These are phyloP conservation scores for Pholiota molesta DNA, from an alignment of 768 basidiomycete genomes.

Conservation along the genomic window DNA sequence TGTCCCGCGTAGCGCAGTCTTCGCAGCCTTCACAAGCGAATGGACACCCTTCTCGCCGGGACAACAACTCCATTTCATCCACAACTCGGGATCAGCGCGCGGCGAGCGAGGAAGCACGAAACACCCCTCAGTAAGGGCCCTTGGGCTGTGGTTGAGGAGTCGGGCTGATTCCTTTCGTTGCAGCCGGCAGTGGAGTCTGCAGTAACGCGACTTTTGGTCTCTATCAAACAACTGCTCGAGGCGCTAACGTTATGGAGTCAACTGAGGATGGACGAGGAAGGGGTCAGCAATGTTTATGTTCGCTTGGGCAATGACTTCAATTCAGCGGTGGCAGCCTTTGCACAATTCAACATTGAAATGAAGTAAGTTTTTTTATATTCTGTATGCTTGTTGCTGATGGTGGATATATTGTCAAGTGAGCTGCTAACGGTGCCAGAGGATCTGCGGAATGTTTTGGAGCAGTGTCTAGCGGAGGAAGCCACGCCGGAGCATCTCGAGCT, in stretches of 20 bases:
- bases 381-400: not conserved
- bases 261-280: conserved; percentile 66
- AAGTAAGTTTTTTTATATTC: conserved; percentile 55
- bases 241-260: conserved; percentile 85
- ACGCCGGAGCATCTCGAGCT: conserved; percentile 81
- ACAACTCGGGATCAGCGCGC: conserved; percentile 44
- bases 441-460: conserved; percentile 86
- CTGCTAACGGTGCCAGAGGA: conserved; percentile 87
- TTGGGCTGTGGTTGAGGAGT: not conserved
- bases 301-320: conserved; percentile 97
- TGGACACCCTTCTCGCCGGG: conserved; percentile 52
- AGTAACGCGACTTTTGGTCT: conserved; percentile 89
- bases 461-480: conserved; percentile 90
- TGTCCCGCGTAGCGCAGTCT: conserved; percentile 31
- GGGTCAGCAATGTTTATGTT: conserved; percentile 98
- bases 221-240: conserved; percentile 94
- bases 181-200: conserved; percentile 87
- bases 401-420: conserved; percentile 56
- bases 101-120: conserved; percentile 43
- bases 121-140: conserved; percentile 37
- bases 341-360: conserved; percentile 86
- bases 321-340: conserved; percentile 87
- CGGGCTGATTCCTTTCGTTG: conserved; percentile 12
- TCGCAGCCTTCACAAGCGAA: conserved; percentile 25
- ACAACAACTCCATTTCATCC: conserved; percentile 55